Base-by-base conservation (phyloP, 2,329 filamentous ascomycete species). In the Chrysosporium keratinophilum region DNA sequence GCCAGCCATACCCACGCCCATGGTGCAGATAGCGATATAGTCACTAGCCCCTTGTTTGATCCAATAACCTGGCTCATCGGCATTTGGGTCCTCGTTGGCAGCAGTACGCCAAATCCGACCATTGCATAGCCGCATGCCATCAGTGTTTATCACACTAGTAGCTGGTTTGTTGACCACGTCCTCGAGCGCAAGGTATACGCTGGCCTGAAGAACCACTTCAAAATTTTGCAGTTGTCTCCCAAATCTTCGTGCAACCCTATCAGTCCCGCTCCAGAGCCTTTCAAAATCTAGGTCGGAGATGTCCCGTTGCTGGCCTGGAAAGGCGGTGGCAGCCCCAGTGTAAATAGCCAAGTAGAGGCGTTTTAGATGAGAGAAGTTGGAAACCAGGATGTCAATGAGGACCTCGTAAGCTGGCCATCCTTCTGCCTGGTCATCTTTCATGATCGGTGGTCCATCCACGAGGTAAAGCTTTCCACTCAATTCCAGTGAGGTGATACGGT, bases 401-500 rank as follows among this genome's bases (percentile, higher is more conserved):
- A 31, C 12, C 19, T 52, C 50, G 15, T 37, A 45, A 5, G 50
- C 41, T 15, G 50, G 50, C 50, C 50, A 52, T 9, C 50, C 50
- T 45, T n/a, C 40, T 4, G 28, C 10, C 4, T 10, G 10, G 15
- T 52, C 50, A 10, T 52, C 50, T 31, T 33, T 44, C 50, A 52
- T 45, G 6, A 31, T 9, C 10, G 31, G 31, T 1, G 50, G 50
- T 10, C 50, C 50, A 20, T 52, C 50, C 19, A 52, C 7, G n/a
- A 52, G 50, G 28, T 23, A 52, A 1, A 52, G 41, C 17, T 52
- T 44, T 17, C 40, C 28, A 39, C 33, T 44, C 31, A 52, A 14
- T n/a, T 52, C 50, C 41, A 52, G 37, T 1, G 50, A 44, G 15
- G 40, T 45, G 19, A 52, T 45, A 10, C n/a, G 34, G 31, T 41